Percentiles rank a stretch among this genome's conserved stretches.
Conservation (phyloP, 2,329 filamentous ascomycete genomes). For the Rutstroemia sp. region DNA sequence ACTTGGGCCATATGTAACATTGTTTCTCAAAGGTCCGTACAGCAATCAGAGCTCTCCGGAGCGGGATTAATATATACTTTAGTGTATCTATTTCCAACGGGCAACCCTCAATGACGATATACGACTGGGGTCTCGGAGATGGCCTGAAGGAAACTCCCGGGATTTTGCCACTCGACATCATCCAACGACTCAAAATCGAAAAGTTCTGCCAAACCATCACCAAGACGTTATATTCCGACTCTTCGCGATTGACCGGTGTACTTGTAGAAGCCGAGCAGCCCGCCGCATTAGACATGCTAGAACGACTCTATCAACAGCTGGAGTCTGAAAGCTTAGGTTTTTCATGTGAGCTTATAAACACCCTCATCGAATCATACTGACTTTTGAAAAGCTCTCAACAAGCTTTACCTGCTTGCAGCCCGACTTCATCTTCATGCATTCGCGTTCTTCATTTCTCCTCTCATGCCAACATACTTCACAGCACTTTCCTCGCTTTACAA, state of each 20-base stretch:
- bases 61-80: background rate
- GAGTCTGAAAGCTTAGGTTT: slow-evolving; percentile 5
- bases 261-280: slow-evolving; percentile 34
- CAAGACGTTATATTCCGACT: slow-evolving; percentile 47
- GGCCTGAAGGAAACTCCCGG: slow-evolving; percentile 36
- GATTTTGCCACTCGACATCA: slow-evolving; percentile 43
- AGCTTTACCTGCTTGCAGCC: slow-evolving; percentile 16
- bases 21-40: slow-evolving; percentile 50
- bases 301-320: slow-evolving; percentile 5
- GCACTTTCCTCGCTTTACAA: slow-evolving; percentile 35
- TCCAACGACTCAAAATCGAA: slow-evolving; percentile 45
- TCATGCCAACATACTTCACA: slow-evolving; percentile 9
- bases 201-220: slow-evolving; percentile 52
- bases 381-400: slow-evolving; percentile 10
- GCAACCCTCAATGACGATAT: slow-evolving; percentile 55
- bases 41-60: too few relatives aligned
- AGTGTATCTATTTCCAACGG: slow-evolving; percentile 63
- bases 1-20: slow-evolving; percentile 65
- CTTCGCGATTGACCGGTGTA: slow-evolving; percentile 35
- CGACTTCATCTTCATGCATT: slow-evolving; percentile 17
- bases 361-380: background rate
- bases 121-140: slow-evolving; percentile 48
- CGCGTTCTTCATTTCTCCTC: slow-evolving; percentile 16
- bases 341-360: background rate
- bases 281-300: slow-evolving; percentile 37